phyloP scores from a whole-genome alignment of 164 flowering plant genomes.

The Aristolochia californica region DNA sequence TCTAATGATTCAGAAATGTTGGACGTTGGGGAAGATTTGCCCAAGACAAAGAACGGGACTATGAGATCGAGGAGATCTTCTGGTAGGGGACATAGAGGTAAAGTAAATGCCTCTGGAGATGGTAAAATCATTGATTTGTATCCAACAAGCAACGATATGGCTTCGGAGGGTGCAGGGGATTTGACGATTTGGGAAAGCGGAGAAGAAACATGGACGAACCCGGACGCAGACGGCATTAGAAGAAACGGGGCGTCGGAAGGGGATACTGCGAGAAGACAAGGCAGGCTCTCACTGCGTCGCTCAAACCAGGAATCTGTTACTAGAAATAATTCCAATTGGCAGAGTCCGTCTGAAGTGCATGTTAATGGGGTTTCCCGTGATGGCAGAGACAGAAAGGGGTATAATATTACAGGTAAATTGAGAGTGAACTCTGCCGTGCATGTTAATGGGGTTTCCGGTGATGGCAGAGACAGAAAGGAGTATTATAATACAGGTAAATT shows the following conservation, averaged over 20 bases:
- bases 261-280: too few relatives aligned
- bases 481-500: not conserved
- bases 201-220: not conserved
- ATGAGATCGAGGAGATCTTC: not conserved
- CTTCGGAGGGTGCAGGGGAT: too few relatives aligned
- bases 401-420: not conserved
- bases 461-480: not conserved
- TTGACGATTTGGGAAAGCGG: too few relatives aligned
- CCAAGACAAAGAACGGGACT: not conserved
- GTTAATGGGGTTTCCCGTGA: not conserved
- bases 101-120: too few relatives aligned
- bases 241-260: not conserved
- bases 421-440: not conserved
- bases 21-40: constrained; percentile 1
- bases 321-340: too few relatives aligned
- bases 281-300: too few relatives aligned
- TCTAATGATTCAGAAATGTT: not conserved
- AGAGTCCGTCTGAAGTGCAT: too few relatives aligned
- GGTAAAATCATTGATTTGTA: too few relatives aligned
- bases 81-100: too few relatives aligned
- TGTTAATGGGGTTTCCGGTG: not conserved
- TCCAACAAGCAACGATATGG: too few relatives aligned
- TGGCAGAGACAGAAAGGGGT: not conserved
- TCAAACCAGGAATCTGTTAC: too few relatives aligned
- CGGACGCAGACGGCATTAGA: not conserved